phyloP scores from a whole-genome alignment of 352 stramenopile genomes.

The Pythium chondricola region DNA sequence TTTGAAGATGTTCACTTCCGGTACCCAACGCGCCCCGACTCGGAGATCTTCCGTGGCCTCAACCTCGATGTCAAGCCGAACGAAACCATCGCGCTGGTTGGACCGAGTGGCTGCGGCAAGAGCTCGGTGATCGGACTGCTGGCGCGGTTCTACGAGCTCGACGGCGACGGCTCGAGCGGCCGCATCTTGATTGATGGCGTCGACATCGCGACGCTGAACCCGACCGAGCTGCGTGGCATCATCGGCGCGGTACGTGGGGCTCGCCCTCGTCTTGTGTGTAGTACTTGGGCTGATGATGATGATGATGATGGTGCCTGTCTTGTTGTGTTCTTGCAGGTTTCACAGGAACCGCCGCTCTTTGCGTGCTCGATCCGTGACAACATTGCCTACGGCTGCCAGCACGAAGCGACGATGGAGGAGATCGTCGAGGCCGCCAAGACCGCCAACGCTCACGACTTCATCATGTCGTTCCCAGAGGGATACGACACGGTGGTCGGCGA shows the following conservation, averaged over 20 bases:
- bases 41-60: conserved; percentile 40
- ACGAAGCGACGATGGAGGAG: conserved; percentile 43
- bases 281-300: no score
- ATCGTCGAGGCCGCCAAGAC: conserved; percentile 53
- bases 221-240: conserved; percentile 41
- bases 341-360: conserved; percentile 69
- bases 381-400: conserved; percentile 63
- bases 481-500: conserved; percentile 78
- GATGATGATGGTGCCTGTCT: no score
- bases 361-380: conserved; percentile 72
- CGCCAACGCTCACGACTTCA: conserved; percentile 79
- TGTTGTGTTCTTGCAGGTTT: conserved; percentile 18
- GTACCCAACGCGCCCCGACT: conserved; percentile 57
- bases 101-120: conserved; percentile 62
- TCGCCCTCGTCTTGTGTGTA: no score
- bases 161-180: conserved; percentile 36
- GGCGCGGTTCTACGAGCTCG: conserved; percentile 69
- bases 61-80: conserved; percentile 53
- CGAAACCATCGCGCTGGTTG: conserved; percentile 72
- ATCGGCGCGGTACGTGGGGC: conserved; percentile 56
- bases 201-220: conserved; percentile 49
- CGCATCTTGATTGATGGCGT: conserved; percentile 53
- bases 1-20: conserved; percentile 82
- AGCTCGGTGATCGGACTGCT: conserved; percentile 67
- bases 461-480: conserved; percentile 62